Evolutionary conservation across 73 alveolate genomes (phyloP), one percentile per base, ranked within the genome.

Genomic region (Diophrys appendiculata): DNA sequence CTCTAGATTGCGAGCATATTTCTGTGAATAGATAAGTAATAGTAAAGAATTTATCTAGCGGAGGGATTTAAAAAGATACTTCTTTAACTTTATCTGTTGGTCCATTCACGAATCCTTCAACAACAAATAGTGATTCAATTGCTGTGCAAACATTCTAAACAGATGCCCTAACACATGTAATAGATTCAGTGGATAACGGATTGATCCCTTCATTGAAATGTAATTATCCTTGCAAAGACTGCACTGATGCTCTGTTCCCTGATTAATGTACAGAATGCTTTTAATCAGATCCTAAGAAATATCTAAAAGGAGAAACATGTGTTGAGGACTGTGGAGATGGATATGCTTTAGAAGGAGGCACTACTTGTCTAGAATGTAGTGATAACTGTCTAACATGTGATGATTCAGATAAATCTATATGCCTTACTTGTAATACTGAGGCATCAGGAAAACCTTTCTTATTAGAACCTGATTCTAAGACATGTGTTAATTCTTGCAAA

Each of bases 141-240:
- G 52, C 54, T 2, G 29, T 75, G 14, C 24, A 25, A 31, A 29
- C 71, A 2, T 75, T n/a, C 35, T 55, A 74, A 8, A 34, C 33
- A 14, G 30, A 11, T 2, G 65, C 83, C 1, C 2, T 3, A 11
- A 54, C 33, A 52, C 56, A 75, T 27, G 3, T n/a, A 30, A 70
- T 79, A 22, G 78, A 79, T 54, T 29, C 52, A 69, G 60, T 54
- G 14, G 81, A 33, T 26, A 52, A 28, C 35, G 84, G 84, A 25
- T 29, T 82, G 24, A 29, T 56, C 29, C 90, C 90, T 0, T 31
- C 79, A 0, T 68, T 82, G 1, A 72, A 32, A 13, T 82, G 90
- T 43, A 82, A 72, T 65, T 82, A 82, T 52, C 90, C 90, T 0
- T 82, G 90, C 68, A 72, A 70, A 18, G 74, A 69, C 31, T 82